Percentiles rank a stretch among this genome's conserved stretches.
phyloP scores from a whole-genome alignment of 495 filamentous ascomycete species.

The Penicillium lagena region DNA sequence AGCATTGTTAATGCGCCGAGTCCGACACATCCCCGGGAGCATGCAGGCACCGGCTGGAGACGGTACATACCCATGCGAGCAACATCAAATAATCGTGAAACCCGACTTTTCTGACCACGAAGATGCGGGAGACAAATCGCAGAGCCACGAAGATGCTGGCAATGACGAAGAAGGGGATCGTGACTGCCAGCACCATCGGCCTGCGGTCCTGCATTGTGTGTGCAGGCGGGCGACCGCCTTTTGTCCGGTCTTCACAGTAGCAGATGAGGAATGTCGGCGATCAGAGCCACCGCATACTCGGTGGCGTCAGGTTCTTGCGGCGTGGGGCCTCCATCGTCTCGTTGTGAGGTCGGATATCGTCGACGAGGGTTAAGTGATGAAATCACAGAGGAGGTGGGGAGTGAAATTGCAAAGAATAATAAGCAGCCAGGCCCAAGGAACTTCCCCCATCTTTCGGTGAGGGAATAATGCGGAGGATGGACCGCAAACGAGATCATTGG shows the following conservation, averaged over 20 bases:
- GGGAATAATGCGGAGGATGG: slow-evolving; percentile 5
- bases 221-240: neutral
- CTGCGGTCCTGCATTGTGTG: slow-evolving; percentile 48
- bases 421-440: neutral
- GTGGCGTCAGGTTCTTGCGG: neutral
- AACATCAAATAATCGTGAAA: slow-evolving; percentile 82
- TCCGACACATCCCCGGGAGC: slow-evolving; percentile 2
- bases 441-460: slow-evolving; percentile 1
- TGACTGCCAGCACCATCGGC: slow-evolving; percentile 66
- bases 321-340: neutral
- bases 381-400: neutral
- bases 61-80: slow-evolving; percentile 63
- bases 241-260: neutral
- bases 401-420: neutral
- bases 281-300: neutral
- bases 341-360: neutral
- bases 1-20: slow-evolving; percentile 1
- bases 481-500: too few relatives aligned
- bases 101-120: slow-evolving; percentile 61
- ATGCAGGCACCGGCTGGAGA: slow-evolving; percentile 10
- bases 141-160: slow-evolving; percentile 66
- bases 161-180: slow-evolving; percentile 58
- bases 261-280: neutral
- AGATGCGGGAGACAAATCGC: slow-evolving; percentile 64
- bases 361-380: neutral